phyloP scores from a whole-genome alignment of 495 filamentous ascomycete species.

The Hypoxylon intermedium region DNA sequence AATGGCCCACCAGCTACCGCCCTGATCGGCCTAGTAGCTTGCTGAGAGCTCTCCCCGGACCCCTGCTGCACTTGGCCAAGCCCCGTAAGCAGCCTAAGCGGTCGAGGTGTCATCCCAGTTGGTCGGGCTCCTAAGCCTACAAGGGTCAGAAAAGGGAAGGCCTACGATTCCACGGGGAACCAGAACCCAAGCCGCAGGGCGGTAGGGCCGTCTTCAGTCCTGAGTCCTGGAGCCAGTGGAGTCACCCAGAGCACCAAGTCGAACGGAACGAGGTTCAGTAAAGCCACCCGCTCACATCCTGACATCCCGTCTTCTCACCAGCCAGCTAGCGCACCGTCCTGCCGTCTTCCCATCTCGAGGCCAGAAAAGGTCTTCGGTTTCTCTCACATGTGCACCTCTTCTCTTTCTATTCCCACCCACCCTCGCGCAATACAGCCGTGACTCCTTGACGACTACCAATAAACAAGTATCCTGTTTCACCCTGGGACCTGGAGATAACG shows the following conservation, averaged over 20 bases:
- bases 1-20: not conserved
- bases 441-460: constrained; percentile 27
- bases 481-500: constrained; percentile 22
- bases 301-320: constrained; percentile 25
- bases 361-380: constrained; percentile 15
- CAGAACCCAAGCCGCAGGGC: constrained; percentile 16
- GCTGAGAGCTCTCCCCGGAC: constrained; percentile 28
- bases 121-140: constrained; percentile 33
- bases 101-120: constrained; percentile 40
- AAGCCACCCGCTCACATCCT: constrained; percentile 34
- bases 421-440: constrained; percentile 39
- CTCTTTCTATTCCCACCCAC: constrained; percentile 32
- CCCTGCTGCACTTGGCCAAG: constrained; percentile 27
- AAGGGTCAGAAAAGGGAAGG: constrained; percentile 23
- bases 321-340: constrained; percentile 23
- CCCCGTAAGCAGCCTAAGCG: constrained; percentile 29
- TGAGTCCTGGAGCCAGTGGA: constrained; percentile 32
- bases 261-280: constrained; percentile 27
- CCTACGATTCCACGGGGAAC: constrained; percentile 10
- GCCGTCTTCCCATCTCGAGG: constrained; percentile 6
- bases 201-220: constrained; percentile 27
- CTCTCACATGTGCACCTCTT: constrained; percentile 23
- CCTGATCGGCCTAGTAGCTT: constrained; percentile 16
- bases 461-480: constrained; percentile 25
- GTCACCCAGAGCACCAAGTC: constrained; percentile 13